phyloP scores from a whole-genome alignment of 225 moss, liverwort and hornwort species.

The Anthoceros angustus region DNA sequence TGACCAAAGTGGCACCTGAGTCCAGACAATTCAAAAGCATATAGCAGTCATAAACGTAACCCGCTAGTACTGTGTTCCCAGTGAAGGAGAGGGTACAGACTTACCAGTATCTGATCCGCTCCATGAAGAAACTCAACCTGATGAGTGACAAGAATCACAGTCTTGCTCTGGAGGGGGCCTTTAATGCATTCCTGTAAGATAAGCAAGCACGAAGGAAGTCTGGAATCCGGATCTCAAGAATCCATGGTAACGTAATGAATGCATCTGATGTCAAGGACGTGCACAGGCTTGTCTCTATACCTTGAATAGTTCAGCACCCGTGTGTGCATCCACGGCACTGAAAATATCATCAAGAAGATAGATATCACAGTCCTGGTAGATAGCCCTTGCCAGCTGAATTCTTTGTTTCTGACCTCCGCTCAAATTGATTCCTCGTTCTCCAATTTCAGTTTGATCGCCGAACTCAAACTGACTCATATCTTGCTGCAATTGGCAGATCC shows the following conservation, averaged over 20 bases:
- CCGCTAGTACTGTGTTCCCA: neutral
- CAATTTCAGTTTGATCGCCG: slow-evolving; percentile 48
- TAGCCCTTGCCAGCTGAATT: slow-evolving; percentile 48
- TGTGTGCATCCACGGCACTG: slow-evolving; percentile 60
- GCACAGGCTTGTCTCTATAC: slow-evolving; percentile 12
- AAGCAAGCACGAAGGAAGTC: neutral
- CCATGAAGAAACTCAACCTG: slow-evolving; percentile 32
- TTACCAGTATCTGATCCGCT: slow-evolving; percentile 31
- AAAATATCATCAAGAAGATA: slow-evolving; percentile 50
- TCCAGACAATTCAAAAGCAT: neutral
- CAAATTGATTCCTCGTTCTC: slow-evolving; percentile 46
- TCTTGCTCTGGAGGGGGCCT: slow-evolving; percentile 14
- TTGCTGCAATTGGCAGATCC: slow-evolving; percentile 35
- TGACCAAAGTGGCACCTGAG: neutral
- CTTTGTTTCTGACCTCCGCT: slow-evolving; percentile 57
- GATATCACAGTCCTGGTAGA: slow-evolving; percentile 43
- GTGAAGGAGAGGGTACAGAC: neutral
- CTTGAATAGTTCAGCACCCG: slow-evolving; percentile 42
- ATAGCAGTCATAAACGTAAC: neutral
- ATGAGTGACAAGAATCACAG: slow-evolving; percentile 31
- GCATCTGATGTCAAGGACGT: neutral
- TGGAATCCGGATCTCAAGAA: neutral
- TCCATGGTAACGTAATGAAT: neutral
- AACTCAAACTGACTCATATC: slow-evolving; percentile 36
- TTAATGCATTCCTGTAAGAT: slow-evolving; percentile 11